Percentiles rank a stretch among this genome's conserved stretches.
These are phyloP conservation scores for Scheffersomyces ergatensis DNA, from an alignment of 805 yeast species.

Conservation along the genomic window DNA sequence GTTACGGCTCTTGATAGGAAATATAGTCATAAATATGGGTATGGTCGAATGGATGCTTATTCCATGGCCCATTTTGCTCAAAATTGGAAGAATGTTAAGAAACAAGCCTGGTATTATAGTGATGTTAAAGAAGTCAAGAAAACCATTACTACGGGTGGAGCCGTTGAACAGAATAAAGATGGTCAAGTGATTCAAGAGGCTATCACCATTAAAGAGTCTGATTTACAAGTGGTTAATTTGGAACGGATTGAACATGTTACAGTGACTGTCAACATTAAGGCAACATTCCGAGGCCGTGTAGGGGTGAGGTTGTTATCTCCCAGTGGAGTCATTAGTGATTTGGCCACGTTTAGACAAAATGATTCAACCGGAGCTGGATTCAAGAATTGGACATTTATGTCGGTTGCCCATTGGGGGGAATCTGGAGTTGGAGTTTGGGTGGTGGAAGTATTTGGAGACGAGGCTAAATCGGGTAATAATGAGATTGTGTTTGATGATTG, in stretches of 20 bases:
- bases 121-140: slow-evolving; percentile 36
- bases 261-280: slow-evolving; percentile 67
- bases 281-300: slow-evolving; percentile 68
- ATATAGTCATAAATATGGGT: slow-evolving; percentile 87
- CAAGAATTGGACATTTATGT: slow-evolving; percentile 85
- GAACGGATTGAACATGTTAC: slow-evolving; percentile 83
- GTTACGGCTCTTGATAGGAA: slow-evolving; percentile 60
- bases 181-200: slow-evolving; percentile 22
- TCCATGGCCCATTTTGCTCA: slow-evolving; percentile 68
- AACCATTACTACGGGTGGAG: slow-evolving; percentile 10
- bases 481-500: slow-evolving; percentile 53
- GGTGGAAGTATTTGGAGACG: slow-evolving; percentile 49
- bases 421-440: slow-evolving; percentile 80
- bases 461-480: slow-evolving; percentile 37
- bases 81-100: slow-evolving; percentile 81
- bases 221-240: slow-evolving; percentile 55
- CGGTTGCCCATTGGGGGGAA: slow-evolving; percentile 99
- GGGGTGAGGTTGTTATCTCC: slow-evolving; percentile 72
- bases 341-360: slow-evolving; percentile 63
- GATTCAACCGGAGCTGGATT: slow-evolving; percentile 65
- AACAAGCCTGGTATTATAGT: slow-evolving; percentile 78
- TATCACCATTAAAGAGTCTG: slow-evolving; percentile 44
- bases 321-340: slow-evolving; percentile 63
- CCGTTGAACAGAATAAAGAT: not conserved
- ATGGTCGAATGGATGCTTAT: slow-evolving; percentile 86